These are phyloP conservation scores for Neoboletus subvelutipes DNA, from an alignment of 768 basidiomycete species.

Conservation along the genomic window DNA sequence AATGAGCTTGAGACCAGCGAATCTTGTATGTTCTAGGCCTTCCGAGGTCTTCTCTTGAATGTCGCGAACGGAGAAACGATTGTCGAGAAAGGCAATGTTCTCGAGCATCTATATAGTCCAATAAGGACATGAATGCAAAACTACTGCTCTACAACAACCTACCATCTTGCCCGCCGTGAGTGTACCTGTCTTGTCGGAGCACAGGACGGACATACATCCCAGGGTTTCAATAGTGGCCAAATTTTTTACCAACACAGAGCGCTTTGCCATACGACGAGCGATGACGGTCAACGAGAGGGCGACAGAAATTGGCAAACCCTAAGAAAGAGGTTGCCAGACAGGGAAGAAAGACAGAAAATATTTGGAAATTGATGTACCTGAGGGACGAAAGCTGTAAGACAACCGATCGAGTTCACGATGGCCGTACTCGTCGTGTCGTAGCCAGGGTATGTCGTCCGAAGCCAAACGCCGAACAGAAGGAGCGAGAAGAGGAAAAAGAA, in stretches of 20 bases:
- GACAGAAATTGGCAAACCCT: conserved; percentile 41
- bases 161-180: conserved; percentile 49
- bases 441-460: conserved; percentile 31
- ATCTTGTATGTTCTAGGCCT: conserved; percentile 10
- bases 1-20: conserved; percentile 23
- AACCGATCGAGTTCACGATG: conserved; percentile 39
- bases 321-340: background rate
- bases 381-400: conserved; percentile 42
- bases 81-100: conserved; percentile 38
- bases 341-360: background rate
- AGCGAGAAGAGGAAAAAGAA: conserved; percentile 42
- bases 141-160: background rate
- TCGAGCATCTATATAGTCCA: conserved; percentile 34
- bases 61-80: conserved; percentile 14
- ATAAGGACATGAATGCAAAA: background rate
- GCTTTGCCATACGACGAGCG: conserved; percentile 47
- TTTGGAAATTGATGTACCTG: conserved; percentile 24
- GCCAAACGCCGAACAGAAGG: conserved; percentile 42
- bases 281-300: conserved; percentile 51
- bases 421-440: conserved; percentile 33
- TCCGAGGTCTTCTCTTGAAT: conserved; percentile 8
- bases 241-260: conserved; percentile 48
- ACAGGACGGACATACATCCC: conserved; percentile 49
- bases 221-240: conserved; percentile 53
- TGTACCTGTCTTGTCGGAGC: conserved; percentile 55